Evolutionary conservation across 2,329 filamentous ascomycete species (phyloP).

Genomic region (Juglanconis juglandina): DNA sequence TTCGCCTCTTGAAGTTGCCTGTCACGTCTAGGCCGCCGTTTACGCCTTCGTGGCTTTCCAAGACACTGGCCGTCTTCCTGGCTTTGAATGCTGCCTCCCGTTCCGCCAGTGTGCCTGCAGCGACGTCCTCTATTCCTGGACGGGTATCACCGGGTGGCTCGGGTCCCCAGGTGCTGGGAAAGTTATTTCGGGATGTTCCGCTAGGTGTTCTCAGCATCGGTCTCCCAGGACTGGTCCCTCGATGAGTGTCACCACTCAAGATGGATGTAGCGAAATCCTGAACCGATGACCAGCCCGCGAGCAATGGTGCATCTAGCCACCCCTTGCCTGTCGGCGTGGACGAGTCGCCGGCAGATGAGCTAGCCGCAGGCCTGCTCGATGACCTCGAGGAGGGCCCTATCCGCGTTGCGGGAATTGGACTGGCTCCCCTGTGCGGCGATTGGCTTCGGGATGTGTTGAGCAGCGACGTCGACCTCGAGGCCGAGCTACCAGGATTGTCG

Average conservation of each 20-base stretch:
- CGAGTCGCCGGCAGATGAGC: constrained; percentile 5
- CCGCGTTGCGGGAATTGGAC: constrained; percentile 46
- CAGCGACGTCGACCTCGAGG: constrained; percentile 26
- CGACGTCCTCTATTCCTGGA: constrained; percentile 46
- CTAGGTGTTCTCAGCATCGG: constrained; percentile 29
- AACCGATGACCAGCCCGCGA: constrained; percentile 53
- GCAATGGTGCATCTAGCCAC: constrained; percentile 49
- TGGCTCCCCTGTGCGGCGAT: constrained; percentile 37
- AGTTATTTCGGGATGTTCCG: constrained; percentile 22
- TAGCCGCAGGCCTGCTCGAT: constrained; percentile 10
- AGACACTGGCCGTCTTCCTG: constrained; percentile 54
- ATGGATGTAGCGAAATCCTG: constrained; percentile 51
- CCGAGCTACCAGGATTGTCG: constrained; percentile 24
- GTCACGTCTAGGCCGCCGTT: constrained; percentile 55
- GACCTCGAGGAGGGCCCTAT: constrained; percentile 29
- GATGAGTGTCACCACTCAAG: constrained; percentile 30
- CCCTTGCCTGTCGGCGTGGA: constrained; percentile 31
- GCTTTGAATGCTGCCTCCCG: constrained; percentile 54
- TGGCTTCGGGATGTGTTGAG: constrained; percentile 26
- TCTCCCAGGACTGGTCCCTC: constrained; percentile 27
- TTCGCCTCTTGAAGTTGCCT: constrained; percentile 61
- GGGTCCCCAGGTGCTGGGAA: constrained; percentile 46
- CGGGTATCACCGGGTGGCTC: constrained; percentile 37
- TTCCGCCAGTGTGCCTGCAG: constrained; percentile 50
- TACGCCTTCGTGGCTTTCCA: constrained; percentile 60